These are phyloP conservation scores for Boletus mariae DNA, from an alignment of 1,284 basidiomycete genomes.

Conservation along the genomic window DNA sequence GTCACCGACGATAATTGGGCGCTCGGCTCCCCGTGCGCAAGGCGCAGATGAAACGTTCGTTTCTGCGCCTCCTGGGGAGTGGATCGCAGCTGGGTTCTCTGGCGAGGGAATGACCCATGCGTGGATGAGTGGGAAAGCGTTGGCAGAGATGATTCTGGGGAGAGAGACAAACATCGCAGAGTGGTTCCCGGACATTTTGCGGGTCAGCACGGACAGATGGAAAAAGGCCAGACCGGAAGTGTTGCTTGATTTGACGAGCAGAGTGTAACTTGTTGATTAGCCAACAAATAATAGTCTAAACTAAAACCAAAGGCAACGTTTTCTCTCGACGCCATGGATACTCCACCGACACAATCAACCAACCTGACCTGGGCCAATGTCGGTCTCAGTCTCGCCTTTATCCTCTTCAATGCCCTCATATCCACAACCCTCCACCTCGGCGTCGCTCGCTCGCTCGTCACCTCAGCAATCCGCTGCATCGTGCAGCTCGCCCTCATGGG, in stretches of 20 bases:
- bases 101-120: constrained; percentile 37
- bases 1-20: constrained; percentile 35
- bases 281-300: background rate
- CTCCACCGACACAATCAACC: constrained; percentile 11
- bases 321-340: constrained; percentile 15
- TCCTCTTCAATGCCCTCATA: constrained; percentile 60
- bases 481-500: constrained; percentile 74
- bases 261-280: constrained; percentile 2
- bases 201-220: constrained; percentile 42
- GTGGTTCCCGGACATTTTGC: constrained; percentile 45
- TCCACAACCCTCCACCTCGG: constrained; percentile 65
- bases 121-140: constrained; percentile 34
- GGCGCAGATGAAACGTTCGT: constrained; percentile 3
- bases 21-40: constrained; percentile 20
- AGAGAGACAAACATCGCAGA: constrained; percentile 33
- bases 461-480: constrained; percentile 70
- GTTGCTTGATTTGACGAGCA: constrained; percentile 21
- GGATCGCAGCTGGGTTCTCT: constrained; percentile 40
- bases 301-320: background rate
- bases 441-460: constrained; percentile 63
- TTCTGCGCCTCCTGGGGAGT: constrained; percentile 40
- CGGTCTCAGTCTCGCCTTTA: constrained; percentile 68
- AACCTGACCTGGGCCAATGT: constrained; percentile 68
- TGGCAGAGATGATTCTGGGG: constrained; percentile 35
- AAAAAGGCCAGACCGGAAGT: constrained; percentile 37